These are phyloP conservation scores for Leishmania amazonensis DNA, from an alignment of 208 protist genomes.

Conservation along the genomic window DNA sequence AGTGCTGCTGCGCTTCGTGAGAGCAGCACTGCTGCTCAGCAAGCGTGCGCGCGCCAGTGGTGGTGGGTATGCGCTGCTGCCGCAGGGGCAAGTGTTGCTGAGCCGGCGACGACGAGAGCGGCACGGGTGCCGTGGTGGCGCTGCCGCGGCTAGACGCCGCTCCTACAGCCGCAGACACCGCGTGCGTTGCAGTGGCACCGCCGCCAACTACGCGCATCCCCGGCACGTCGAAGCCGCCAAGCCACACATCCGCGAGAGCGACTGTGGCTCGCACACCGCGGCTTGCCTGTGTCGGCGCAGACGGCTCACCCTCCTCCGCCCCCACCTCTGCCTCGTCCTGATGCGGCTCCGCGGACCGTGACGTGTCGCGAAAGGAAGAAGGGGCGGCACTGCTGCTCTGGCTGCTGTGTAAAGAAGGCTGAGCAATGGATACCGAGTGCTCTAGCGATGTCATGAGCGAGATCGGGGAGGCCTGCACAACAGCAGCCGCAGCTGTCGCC, in stretches of 20 bases:
- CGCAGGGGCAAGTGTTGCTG: neutral
- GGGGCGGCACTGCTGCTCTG: constrained; percentile 3
- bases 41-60: neutral
- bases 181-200: neutral
- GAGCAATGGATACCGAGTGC: constrained; percentile 6
- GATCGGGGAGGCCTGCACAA: neutral
- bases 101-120: neutral
- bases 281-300: neutral
- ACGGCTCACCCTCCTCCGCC: neutral
- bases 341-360: constrained; percentile 1
- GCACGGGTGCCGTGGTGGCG: neutral
- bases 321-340: neutral
- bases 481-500: neutral
- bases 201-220: neutral
- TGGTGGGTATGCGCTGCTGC: neutral
- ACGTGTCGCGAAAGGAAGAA: constrained; percentile 11
- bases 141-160: neutral
- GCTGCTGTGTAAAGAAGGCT: constrained; percentile 4
- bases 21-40: neutral
- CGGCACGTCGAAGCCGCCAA: neutral
- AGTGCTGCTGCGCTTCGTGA: neutral
- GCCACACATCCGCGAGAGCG: constrained; percentile 9
- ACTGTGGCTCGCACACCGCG: neutral
- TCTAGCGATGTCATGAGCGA: constrained; percentile 10
- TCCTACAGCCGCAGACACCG: neutral